phyloP scores from a whole-genome alignment of 129 eudicot species.

The sunflower (Helianthus annuus) region HanXRQr2.0-SUNRISE NC_035435.2:130820128-130820627 shows the following conservation, averaged over 20 bases:
- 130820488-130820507: conserved; percentile 21
- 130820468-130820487: conserved; percentile 14
- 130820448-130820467: conserved; percentile 15
- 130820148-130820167: too few species aligned
- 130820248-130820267: conserved; percentile 28
- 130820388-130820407: conserved; percentile 16
- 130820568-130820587: neutral
- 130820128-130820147: too few species aligned
- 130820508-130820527: conserved; percentile 30
- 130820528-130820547: conserved; percentile 31
- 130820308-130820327: conserved; percentile 1
- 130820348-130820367: neutral
- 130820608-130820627: conserved; percentile 19
- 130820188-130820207: neutral
- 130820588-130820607: neutral
- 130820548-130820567: conserved; percentile 19
- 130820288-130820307: conserved; percentile 28
- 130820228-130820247: conserved; percentile 31
- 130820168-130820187: too few species aligned
- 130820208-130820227: neutral
- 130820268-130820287: conserved; percentile 26
- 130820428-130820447: conserved; percentile 17
- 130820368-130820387: conserved; percentile 18
- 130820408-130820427: conserved; percentile 6
- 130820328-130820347: conserved; percentile 10